Conservation (phyloP, 2,329 filamentous ascomycete species). For the Domatiomyces catenatus region DNA sequence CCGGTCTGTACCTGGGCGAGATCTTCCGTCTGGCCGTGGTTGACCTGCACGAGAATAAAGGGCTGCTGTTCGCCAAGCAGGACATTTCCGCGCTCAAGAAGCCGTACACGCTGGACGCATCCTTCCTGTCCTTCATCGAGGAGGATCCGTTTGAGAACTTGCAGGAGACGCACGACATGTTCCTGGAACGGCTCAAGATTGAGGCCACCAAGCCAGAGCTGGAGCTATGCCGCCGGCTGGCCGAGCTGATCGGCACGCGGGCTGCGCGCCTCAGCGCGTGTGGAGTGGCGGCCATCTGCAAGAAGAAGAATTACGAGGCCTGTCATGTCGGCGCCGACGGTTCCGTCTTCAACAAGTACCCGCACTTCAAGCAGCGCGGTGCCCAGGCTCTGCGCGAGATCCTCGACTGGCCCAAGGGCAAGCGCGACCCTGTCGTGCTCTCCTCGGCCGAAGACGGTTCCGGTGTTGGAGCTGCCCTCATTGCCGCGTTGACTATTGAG, state of each 20-base stretch:
- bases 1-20: conserved; percentile 84
- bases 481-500: conserved; percentile 58
- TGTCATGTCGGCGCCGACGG: conserved; percentile 96
- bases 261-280: conserved; percentile 86
- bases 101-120: conserved; percentile 79
- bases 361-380: conserved; percentile 87
- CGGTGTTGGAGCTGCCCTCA: conserved; percentile 90
- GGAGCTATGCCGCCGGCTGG: conserved; percentile 72
- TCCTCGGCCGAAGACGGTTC: conserved; percentile 86
- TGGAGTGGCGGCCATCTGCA: conserved; percentile 89
- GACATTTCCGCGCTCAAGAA: conserved; percentile 67
- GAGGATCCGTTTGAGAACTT: conserved; percentile 95
- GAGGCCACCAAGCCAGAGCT: conserved; percentile 60
- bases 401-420: conserved; percentile 62
- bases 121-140: conserved; percentile 84
- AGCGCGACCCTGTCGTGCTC: conserved; percentile 76
- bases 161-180: conserved; percentile 70
- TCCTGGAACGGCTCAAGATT: conserved; percentile 61
- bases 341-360: conserved; percentile 98
- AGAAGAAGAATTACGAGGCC: conserved; percentile 76
- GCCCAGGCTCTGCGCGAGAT: conserved; percentile 86
- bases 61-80: conserved; percentile 69
- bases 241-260: conserved; percentile 88
- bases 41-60: conserved; percentile 66
- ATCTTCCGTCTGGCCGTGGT: conserved; percentile 79